phyloP scores from a whole-genome alignment of 345 rosid species.

The Eucalyptus pauciflora region DNA sequence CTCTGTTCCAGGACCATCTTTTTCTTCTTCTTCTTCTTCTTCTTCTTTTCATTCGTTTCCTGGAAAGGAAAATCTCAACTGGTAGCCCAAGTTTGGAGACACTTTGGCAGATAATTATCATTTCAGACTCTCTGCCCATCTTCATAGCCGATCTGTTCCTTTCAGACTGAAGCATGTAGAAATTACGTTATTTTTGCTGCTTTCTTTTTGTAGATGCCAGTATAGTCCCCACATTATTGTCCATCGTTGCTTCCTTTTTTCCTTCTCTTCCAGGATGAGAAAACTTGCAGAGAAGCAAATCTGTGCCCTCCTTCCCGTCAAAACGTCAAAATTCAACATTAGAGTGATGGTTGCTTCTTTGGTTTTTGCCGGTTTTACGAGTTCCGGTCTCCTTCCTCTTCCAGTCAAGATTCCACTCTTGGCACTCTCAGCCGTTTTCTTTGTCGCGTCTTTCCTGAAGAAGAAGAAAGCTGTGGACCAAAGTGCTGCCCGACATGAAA shows the following conservation, averaged over 20 bases:
- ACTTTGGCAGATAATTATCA: background rate
- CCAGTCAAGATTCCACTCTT: background rate
- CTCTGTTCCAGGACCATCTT: background rate
- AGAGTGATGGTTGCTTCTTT: background rate
- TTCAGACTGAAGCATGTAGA: background rate
- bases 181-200: background rate
- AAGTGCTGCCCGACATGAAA: background rate
- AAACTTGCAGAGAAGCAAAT: background rate
- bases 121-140: background rate
- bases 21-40: too few species aligned
- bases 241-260: background rate
- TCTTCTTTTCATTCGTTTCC: background rate
- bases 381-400: background rate
- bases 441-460: background rate
- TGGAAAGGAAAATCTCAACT: background rate
- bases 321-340: background rate
- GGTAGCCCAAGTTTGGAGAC: background rate
- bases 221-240: background rate
- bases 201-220: background rate
- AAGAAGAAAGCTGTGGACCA: background rate
- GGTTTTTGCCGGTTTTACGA: background rate
- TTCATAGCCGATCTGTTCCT: background rate
- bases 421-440: background rate
- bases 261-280: background rate
- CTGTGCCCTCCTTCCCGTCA: background rate